phyloP scores from a whole-genome alignment of 768 basidiomycete genomes.

The Leccinum longicurvipes region DNA sequence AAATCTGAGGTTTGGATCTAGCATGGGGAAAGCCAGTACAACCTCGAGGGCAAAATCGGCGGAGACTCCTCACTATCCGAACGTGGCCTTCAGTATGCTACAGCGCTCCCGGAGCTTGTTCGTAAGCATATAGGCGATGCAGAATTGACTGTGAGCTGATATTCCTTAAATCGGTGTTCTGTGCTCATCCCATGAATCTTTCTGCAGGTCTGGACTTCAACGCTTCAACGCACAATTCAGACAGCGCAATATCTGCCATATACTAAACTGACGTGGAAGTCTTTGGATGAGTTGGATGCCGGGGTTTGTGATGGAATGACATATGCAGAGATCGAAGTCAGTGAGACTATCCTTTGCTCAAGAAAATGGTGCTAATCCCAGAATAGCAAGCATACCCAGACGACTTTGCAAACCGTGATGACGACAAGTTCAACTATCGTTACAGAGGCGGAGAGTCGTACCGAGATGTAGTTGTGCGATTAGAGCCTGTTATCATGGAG shows the following conservation, averaged over 20 bases:
- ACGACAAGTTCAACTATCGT: conserved; percentile 99
- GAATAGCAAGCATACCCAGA: conserved; percentile 89
- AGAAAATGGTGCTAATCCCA: not conserved
- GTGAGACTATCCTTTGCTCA: conserved; percentile 8
- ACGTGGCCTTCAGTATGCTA: conserved; percentile 81
- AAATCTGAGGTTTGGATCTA: conserved; percentile 31
- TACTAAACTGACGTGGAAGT: conserved; percentile 96
- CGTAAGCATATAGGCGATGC: conserved; percentile 89
- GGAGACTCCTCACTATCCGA: conserved; percentile 90
- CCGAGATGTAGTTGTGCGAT: conserved; percentile 89
- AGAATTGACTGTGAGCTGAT: conserved; percentile 64
- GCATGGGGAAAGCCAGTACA: conserved; percentile 98
- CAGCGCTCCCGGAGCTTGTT: conserved; percentile 82
- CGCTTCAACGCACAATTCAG: conserved; percentile 87
- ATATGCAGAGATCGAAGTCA: conserved; percentile 95
- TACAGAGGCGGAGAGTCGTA: conserved; percentile 98
- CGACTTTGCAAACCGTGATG: conserved; percentile 96
- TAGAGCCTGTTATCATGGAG: conserved; percentile 99
- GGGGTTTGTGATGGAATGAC: conserved; percentile 99
- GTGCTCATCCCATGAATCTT: not conserved
- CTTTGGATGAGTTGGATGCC: conserved; percentile 95
- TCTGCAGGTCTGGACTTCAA: conserved; percentile 97
- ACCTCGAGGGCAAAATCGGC: conserved; percentile 94
- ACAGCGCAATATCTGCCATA: conserved; percentile 82
- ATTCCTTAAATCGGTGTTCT: conserved; percentile 4